Evolutionary conservation across 371 early-diverging fungal species (phyloP).

Genomic region (Enterocytospora artemiae): DNA sequence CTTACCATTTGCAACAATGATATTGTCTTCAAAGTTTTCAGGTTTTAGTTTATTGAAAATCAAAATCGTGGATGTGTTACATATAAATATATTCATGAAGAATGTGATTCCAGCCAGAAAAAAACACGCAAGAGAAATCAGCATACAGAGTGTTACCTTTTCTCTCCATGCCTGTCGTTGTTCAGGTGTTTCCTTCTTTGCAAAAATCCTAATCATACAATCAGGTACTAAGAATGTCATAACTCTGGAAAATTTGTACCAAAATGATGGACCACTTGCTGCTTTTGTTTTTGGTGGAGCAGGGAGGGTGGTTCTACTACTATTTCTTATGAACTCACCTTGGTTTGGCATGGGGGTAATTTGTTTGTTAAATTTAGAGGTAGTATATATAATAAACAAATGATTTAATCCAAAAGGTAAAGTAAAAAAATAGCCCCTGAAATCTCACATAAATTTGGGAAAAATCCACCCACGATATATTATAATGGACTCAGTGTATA

Average conservation of each 20-base stretch:
- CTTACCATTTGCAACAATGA: conserved; percentile 50
- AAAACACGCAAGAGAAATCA: conserved; percentile 53
- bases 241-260: conserved; percentile 16
- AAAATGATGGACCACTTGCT: conserved; percentile 1
- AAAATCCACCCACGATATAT: too few species aligned
- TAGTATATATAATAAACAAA: too few species aligned
- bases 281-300: not conserved
- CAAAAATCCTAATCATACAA: conserved; percentile 38
- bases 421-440: too few species aligned
- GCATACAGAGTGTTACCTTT: conserved; percentile 55
- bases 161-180: conserved; percentile 59
- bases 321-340: conserved; percentile 39
- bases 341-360: conserved; percentile 23
- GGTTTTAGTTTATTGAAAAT: conserved; percentile 41
- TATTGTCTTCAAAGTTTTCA: conserved; percentile 29
- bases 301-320: conserved; percentile 38
- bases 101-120: conserved; percentile 56
- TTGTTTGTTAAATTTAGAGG: not conserved
- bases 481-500: too few species aligned
- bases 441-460: too few species aligned
- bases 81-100: conserved; percentile 56
- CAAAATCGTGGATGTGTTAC: conserved; percentile 40
- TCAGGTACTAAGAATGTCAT: conserved; percentile 44
- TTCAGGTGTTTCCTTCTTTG: conserved; percentile 45
- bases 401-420: too few species aligned